Evolutionary conservation across 345 rosid genomes (phyloP).

Genomic region (Nephelium lappaceum): DNA sequence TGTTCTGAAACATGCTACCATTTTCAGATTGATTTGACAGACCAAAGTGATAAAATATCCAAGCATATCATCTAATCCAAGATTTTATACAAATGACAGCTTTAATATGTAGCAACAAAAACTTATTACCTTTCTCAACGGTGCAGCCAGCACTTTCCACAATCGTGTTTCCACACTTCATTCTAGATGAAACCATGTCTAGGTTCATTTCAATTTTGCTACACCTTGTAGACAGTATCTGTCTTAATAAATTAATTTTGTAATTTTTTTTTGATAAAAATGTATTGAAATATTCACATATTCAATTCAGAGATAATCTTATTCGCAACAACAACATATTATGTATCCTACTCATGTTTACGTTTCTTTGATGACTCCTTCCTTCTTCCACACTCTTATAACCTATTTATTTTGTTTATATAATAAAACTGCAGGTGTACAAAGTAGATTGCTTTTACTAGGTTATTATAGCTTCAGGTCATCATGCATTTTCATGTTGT

Average conservation of each 20-base stretch:
- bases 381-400: background rate
- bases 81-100: background rate
- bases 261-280: no score
- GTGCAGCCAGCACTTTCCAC: slow-evolving; percentile 2
- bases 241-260: background rate
- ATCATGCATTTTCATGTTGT: background rate
- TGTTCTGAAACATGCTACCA: background rate
- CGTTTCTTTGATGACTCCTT: background rate
- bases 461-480: background rate
- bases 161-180: background rate
- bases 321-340: background rate
- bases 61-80: background rate
- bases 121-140: background rate
- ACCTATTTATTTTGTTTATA: no score
- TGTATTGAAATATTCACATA: background rate
- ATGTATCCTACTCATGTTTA: background rate
- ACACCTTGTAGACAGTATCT: background rate
- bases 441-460: background rate
- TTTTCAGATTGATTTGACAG: background rate
- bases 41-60: background rate
- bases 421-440: background rate
- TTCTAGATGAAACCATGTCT: background rate
- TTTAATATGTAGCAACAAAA: background rate
- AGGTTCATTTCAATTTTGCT: background rate
- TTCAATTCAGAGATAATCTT: background rate